Evolutionary conservation across 2,329 filamentous ascomycete species (phyloP), one percentile per base, ranked within the genome.

Genomic region (Aureobasidium lini): DNA sequence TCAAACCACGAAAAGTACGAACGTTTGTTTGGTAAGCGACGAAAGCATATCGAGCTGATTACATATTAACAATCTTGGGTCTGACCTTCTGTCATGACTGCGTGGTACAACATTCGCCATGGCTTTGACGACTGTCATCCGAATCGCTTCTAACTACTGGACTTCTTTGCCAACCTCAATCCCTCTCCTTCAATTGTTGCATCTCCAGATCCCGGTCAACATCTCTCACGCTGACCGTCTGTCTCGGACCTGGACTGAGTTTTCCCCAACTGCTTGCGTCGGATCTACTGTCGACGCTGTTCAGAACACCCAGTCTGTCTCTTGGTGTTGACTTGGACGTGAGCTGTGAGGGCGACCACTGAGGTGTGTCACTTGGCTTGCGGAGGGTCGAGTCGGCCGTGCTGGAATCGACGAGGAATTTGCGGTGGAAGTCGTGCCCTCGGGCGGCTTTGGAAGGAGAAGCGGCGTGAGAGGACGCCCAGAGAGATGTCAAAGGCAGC

Each of bases 401-500:
- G 40, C 44, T 39, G 23, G 49, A 56, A 56, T 57, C 57, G 48
- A 61, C 50, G 6, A 62, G 47, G 40, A 62, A 61, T 9, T 61
- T 61, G 43, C 53, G 59, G n/a, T 61, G 62, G 16, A 60, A 57
- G 40, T 60, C 62, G 23, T 47, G 60, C 1, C 61, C 61, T 15
- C 62, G 56, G 4, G 57, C 52, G 11, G 48, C 62, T 34, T 59
- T 59, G 5, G 29, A 32, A 2, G 58, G 60, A 7, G 62, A 66
- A 44, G 64, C 61, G 32, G 68, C 68, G 50, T 66, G 69, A 18
- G 73, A 71, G 5, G 76, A 71, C 13, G 85, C 85, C 86, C 86
- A 88, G 64, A 88, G 78, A 16, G 84, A 81, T 13, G 84, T 86
- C 10, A 88, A 76, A 1, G 86, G 86, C 15, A 88, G 79, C 62